Percentiles rank a stretch among this genome's conserved stretches.
These are phyloP conservation scores for Didymella glomerata DNA, from an alignment of 2,329 filamentous ascomycete genomes.

Conservation along the genomic window DNA sequence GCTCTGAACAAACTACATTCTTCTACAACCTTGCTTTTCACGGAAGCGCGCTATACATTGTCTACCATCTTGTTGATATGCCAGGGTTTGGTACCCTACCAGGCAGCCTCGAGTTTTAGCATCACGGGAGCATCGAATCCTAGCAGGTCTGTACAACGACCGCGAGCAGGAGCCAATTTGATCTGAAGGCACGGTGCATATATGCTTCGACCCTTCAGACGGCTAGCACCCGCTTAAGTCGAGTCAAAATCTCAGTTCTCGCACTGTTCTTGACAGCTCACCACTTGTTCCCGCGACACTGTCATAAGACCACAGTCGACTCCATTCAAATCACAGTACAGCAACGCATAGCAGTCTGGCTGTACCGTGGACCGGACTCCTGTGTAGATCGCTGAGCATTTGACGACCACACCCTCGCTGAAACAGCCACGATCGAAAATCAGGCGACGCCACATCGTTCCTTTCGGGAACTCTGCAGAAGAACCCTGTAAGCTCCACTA, in stretches of 20 bases:
- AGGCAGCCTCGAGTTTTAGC: constrained; percentile 36
- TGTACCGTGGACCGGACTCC: constrained; percentile 38
- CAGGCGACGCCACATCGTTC: constrained; percentile 46
- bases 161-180: constrained; percentile 38
- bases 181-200: constrained; percentile 47
- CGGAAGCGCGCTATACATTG: constrained; percentile 11
- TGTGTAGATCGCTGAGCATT: constrained; percentile 43
- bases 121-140: constrained; percentile 46
- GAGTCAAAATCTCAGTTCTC: constrained; percentile 7
- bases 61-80: constrained; percentile 32
- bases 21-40: constrained; percentile 4
- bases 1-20: constrained; percentile 10
- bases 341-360: constrained; percentile 26
- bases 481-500: constrained; percentile 49
- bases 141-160: constrained; percentile 44
- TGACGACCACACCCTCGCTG: constrained; percentile 41
- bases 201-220: constrained; percentile 44
- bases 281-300: background rate
- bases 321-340: constrained; percentile 20
- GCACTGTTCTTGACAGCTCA: background rate
- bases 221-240: constrained; percentile 17
- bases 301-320: background rate
- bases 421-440: constrained; percentile 46
- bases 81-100: constrained; percentile 37
- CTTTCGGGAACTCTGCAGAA: constrained; percentile 46